Evolutionary conservation across 129 eudicot genomes (phyloP).

Genomic region (Artemisia annua): DNA sequence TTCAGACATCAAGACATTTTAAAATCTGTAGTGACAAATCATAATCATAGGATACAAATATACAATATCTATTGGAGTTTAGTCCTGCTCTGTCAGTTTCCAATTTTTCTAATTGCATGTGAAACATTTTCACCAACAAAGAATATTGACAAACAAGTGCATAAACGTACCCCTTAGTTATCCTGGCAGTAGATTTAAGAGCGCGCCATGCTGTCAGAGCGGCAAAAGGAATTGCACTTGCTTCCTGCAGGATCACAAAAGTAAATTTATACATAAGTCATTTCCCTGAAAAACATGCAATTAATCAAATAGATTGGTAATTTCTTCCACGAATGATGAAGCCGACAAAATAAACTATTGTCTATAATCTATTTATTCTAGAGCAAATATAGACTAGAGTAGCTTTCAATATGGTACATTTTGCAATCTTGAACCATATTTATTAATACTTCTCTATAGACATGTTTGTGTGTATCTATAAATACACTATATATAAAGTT

Average conservation of each 20-base stretch:
- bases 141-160: constrained; percentile 1
- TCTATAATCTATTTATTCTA: not conserved
- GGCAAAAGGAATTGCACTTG: constrained; percentile 95
- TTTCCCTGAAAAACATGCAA: constrained; percentile 14
- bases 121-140: not conserved
- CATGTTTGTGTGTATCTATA: not conserved
- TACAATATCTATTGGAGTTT: not conserved
- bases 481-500: not conserved
- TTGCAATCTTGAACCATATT: constrained; percentile 3
- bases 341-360: constrained; percentile 5
- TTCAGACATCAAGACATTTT: too few relatives aligned
- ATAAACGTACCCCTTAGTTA: constrained; percentile 69
- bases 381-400: constrained; percentile 2
- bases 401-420: constrained; percentile 16
- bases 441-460: too few relatives aligned
- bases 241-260: constrained; percentile 59
- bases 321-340: not conserved
- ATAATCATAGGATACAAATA: not conserved
- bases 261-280: not conserved
- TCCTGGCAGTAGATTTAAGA: constrained; percentile 76
- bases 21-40: too few relatives aligned
- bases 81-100: too few relatives aligned
- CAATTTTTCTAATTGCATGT: not conserved
- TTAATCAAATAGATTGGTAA: constrained; percentile 13
- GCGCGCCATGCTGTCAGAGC: constrained; percentile 99